Base-by-base conservation (phyloP, 1,284 basidiomycete genomes). In the Puccinia novopanici region DNA sequence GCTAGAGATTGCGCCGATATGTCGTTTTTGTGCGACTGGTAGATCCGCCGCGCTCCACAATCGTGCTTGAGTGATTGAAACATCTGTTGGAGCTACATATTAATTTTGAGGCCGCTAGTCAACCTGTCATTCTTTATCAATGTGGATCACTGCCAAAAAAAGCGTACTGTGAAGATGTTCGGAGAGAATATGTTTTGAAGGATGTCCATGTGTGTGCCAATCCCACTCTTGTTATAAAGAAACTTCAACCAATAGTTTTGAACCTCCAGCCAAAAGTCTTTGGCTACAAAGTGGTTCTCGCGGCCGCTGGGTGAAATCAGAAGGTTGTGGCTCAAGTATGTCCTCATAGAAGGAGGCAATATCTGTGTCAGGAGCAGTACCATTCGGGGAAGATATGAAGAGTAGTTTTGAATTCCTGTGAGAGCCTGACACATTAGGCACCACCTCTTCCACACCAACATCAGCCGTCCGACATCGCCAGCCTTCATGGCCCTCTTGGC, bases 151-250 rank as follows among this genome's bases (percentile, higher is more conserved):
- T 12, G 4, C 3, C 17, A 65, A 10, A 10, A 2, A n/a, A n/a
- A n/a, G 48, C 65, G 3, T 24, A 67, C 37, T 17, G 24, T 19
- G 65, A 67, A 67, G 15, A 67, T 67, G 15, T 45, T 67, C 3
- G 22, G 4, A n/a, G 65, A 67, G 37, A 67, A 27, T 3, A 67
- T n/a, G 10, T 67, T 40, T 48, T 48, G 8, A 3, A 67, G 22
- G 45, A 6, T 17, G 19, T 67, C 37, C 5, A 67, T 67, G 24
- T 67, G 17, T 3, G 8, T 70, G n/a, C 67, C 67, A 70, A n/a
- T 30, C 54, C 42, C 54, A 30, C 15, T 61, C 57, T 70, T 70
- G 10, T 70, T 70, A n/a, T 70, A 70, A n/a, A 70, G 45, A 45
- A n/a, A n/a, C n/a, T n/a, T n/a, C n/a, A n/a, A n/a, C n/a, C n/a